phyloP scores from a whole-genome alignment of 495 filamentous ascomycete species.

The Neurospora cerealis region DNA sequence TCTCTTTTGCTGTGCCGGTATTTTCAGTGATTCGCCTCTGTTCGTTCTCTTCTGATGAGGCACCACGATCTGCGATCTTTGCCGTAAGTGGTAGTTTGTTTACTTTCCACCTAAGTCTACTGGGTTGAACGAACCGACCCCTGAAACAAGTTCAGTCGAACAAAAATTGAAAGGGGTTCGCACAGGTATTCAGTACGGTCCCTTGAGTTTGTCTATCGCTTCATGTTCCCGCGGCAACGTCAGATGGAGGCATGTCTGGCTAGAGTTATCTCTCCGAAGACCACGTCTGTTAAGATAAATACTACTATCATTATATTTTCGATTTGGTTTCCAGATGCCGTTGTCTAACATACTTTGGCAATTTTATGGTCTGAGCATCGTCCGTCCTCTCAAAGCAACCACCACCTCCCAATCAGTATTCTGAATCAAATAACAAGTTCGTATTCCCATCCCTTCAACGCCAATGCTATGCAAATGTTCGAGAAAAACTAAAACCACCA shows the following conservation, averaged over 20 bases:
- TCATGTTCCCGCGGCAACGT: neutral
- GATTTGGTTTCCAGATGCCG: neutral
- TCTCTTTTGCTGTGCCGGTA: neutral
- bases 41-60: neutral
- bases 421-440: neutral
- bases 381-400: neutral
- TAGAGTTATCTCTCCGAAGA: neutral
- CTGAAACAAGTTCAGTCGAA: neutral
- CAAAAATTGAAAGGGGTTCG: neutral
- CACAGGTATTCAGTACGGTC: neutral
- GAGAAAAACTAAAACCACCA: neutral
- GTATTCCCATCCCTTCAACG: neutral
- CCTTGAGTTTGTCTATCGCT: neutral
- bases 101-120: neutral
- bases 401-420: neutral
- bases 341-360: neutral
- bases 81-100: neutral
- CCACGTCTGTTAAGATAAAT: neutral
- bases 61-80: neutral
- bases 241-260: neutral
- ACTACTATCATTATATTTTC: neutral
- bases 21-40: neutral
- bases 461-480: neutral
- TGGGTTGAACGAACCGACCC: neutral
- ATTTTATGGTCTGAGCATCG: neutral